Conservation (phyloP, 2,329 filamentous ascomycete species). For the Fusarium redolens region DNA sequence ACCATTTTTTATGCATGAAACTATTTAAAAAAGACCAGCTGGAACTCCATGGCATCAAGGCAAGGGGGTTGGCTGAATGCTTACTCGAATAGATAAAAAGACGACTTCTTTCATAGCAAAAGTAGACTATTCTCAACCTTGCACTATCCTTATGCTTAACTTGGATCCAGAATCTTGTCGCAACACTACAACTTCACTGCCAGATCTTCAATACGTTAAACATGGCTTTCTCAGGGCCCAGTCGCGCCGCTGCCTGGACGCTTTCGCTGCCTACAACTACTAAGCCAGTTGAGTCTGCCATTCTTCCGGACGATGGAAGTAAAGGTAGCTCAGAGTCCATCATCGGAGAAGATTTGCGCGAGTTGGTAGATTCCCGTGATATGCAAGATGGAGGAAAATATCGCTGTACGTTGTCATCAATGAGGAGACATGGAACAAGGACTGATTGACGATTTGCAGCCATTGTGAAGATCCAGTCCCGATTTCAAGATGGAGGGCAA, state of each 20-base stretch:
- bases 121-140: neutral
- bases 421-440: accelerated
- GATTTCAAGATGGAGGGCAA: constrained; percentile 6
- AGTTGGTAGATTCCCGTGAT: neutral
- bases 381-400: neutral
- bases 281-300: neutral
- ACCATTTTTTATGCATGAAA: neutral
- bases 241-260: neutral
- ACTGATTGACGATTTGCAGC: neutral
- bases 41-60: neutral
- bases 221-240: neutral
- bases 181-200: neutral
- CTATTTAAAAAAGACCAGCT: neutral
- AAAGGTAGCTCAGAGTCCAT: neutral
- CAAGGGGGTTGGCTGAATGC: accelerated
- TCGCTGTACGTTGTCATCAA: neutral
- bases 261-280: neutral
- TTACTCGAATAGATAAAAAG: neutral
- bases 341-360: neutral
- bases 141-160: no score
- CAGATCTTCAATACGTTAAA: accelerated
- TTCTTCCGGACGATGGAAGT: neutral
- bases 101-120: neutral
- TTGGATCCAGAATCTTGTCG: neutral
- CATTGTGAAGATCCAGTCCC: constrained; percentile 34